Evolutionary conservation across 2,329 filamentous ascomycete genomes (phyloP), one percentile per base, ranked within the genome.

Genomic region (Allantophomopsis lycopodina): DNA sequence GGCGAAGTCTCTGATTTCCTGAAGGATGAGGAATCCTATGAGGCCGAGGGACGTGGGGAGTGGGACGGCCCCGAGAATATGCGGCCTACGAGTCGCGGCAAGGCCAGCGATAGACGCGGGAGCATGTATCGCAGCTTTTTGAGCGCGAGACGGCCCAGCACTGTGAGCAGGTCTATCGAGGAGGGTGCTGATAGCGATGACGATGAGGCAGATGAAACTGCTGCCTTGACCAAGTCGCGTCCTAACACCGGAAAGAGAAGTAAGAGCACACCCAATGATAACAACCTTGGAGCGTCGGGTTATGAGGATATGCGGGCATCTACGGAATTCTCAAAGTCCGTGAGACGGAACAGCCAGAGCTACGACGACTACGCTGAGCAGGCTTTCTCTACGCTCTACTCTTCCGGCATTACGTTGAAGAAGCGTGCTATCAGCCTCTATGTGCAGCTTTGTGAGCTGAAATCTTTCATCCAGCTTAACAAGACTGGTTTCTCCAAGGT

Each of bases 401-500:
- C 80, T 46, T 68, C 74, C 38, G 78, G 77, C 18, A 83, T 96
- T 48, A 89, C 87, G 52, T 64, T 98, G 46, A 96, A 96, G 69
- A 95, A 94, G 65, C 78, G 88, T 40, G 81, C 86, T 40, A 77
- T 94, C 48, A 78, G 78, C 55, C 68, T 88, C 44, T 98, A 95
- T 55, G 91, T 98, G 35, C 83, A 85, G 48, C 67, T 96, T 14
- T 95, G 89, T 62, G 91, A 95, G 59, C 74, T 98, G 52, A 93
- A 94, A 56, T 96, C 89, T 2, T 98, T 88, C 55, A 79, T 88
- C 40, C 89, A 96, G 63, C 75, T 98, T 46, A 98, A 98, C 68
- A 83, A 83, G 61, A 98, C 91, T 0, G 91, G 91, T 11, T 98
- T 98, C 62, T 76, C 80, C 53, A 98, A 98, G 62, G 88, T 94